Base-by-base conservation (phyloP, 208 protist species). In the Leishmania amazonensis region DNA sequence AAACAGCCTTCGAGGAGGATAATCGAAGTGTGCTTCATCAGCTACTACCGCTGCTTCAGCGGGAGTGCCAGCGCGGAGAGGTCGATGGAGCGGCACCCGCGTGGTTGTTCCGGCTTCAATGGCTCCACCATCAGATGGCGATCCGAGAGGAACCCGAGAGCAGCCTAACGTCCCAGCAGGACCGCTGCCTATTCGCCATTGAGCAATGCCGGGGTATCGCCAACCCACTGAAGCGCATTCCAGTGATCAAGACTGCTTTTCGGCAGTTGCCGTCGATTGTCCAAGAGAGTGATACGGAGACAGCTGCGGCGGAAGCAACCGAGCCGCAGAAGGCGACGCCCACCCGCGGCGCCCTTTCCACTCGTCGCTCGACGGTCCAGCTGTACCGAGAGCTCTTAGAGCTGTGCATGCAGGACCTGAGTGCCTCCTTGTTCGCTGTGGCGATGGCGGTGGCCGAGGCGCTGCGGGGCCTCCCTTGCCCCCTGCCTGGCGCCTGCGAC, bases 1-100 rank as follows among this genome's bases (percentile, higher is more conserved):
- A 91, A 31, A 83, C 88, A 6, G 93, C 94, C 58, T 94, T 91
- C 81, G 87, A 93, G 24, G 93, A 96, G 49, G 91, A 96, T 70
- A 93, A 93, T 76, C 83, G 92, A n/a, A 53, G 74, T 51, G 73
- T 62, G 19, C 78, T 86, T 17, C 83, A 86, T 73, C 78, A 86
- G 31, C 78, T 86, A 8, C 54, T 81, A 7, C 74, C 83, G 13
- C 24, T 83, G 42, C 64, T 83, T 58, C 45, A 80, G 67, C 74
- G 70, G 58, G 83, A 86, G 58, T 80, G 42, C 49, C 45, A 80
- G 64, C 75, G 57, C 65, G 78, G 45, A 7, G 65, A 73, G 51
- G 24, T n/a, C 21, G 13, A 38, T 31, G 67, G 24, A 31, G 67
- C 42, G 21, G 13, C 24, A 24, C 54, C 51, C 42, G 51, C 28